phyloP scores from a whole-genome alignment of 192 early-diverging fungal species.

The Podila epigama region DNA sequence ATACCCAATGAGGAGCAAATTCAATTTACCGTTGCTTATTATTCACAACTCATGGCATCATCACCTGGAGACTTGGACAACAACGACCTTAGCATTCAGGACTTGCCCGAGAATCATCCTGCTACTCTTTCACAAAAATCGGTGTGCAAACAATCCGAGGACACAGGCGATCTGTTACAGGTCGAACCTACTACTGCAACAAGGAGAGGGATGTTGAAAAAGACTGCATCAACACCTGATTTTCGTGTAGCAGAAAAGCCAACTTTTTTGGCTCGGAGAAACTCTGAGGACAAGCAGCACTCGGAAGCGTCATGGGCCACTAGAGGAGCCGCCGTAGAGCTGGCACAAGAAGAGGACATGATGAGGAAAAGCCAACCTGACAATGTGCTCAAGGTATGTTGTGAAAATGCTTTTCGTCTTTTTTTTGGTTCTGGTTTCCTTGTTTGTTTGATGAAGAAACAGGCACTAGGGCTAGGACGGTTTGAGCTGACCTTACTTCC shows the following conservation, averaged over 20 bases:
- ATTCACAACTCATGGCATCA: constrained; percentile 16
- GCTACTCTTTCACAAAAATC: not conserved
- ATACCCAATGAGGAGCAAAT: constrained; percentile 49
- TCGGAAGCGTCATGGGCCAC: constrained; percentile 21
- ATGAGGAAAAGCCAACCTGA: constrained; percentile 46
- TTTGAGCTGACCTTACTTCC: not conserved
- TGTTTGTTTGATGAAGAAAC: not conserved
- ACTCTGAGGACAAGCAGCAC: constrained; percentile 32
- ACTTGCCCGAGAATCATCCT: not conserved
- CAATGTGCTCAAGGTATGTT: constrained; percentile 45
- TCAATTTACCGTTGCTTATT: constrained; percentile 43
- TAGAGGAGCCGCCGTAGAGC: constrained; percentile 27
- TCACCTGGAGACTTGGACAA: not conserved
- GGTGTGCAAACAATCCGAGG: not conserved
- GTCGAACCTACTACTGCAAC: not conserved
- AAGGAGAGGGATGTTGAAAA: constrained; percentile 17
- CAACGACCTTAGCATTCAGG: not conserved
- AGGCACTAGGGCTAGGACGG: too few relatives aligned
- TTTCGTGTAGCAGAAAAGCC: constrained; percentile 16
- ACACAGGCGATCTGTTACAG: not conserved
- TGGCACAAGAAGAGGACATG: constrained; percentile 41
- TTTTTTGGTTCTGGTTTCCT: not conserved
- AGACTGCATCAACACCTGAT: constrained; percentile 36
- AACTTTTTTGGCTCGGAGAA: constrained; percentile 18
- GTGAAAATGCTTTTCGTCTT: not conserved